Conservation (phyloP, 768 basidiomycete species). For the Tulasnella sp. region DNA sequence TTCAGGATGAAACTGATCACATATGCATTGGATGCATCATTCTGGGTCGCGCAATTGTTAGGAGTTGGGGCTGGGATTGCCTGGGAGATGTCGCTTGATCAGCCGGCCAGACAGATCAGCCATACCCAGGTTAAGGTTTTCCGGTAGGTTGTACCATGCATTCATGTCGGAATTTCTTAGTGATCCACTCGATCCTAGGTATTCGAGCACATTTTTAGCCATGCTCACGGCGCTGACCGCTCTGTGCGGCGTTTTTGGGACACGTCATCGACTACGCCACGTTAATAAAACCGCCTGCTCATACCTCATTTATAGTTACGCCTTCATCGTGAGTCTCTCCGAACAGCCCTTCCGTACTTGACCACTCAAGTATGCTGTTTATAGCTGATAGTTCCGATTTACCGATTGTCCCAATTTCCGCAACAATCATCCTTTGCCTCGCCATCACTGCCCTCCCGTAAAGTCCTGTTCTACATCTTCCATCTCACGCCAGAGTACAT, state of each 20-base stretch:
- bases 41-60: constrained; percentile 8
- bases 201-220: neutral
- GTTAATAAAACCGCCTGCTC: neutral
- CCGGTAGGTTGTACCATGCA: neutral
- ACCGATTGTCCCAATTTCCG: constrained; percentile 1
- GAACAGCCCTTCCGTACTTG: neutral
- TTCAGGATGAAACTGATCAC: neutral
- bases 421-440: neutral
- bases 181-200: neutral
- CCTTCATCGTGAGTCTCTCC: neutral
- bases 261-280: neutral
- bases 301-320: neutral
- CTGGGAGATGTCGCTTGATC: neutral
- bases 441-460: neutral
- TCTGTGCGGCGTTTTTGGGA: neutral
- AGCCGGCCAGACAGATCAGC: neutral
- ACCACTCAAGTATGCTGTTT: neutral
- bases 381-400: neutral
- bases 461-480: constrained; percentile 7
- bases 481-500: constrained; percentile 6
- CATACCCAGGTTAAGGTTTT: neutral
- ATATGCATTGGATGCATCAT: neutral
- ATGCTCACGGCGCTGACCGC: neutral
- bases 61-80: neutral
- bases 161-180: neutral